phyloP scores from a whole-genome alignment of 768 basidiomycete species.

The Boletus pseudopeckii region DNA sequence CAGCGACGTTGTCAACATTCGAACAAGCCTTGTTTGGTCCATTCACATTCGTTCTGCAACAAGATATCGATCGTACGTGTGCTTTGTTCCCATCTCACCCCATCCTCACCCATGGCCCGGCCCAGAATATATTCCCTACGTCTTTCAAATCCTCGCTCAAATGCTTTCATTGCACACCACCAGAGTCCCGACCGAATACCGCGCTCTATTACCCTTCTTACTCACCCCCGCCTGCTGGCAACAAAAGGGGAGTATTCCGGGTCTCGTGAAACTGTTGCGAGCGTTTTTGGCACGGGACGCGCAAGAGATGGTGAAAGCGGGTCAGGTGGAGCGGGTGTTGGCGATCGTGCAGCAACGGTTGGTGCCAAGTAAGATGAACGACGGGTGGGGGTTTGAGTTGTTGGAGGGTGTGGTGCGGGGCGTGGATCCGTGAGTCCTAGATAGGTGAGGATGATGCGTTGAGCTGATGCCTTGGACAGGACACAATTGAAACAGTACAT shows the following conservation, averaged over 20 bases:
- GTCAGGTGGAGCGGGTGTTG: slow-evolving; percentile 74
- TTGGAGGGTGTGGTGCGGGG: slow-evolving; percentile 70
- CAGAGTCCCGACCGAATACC: slow-evolving; percentile 73
- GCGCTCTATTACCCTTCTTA: slow-evolving; percentile 73
- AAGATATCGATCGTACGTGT: slow-evolving; percentile 85
- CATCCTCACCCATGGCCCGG: background rate
- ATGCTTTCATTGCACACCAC: slow-evolving; percentile 80
- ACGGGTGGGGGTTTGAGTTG: slow-evolving; percentile 89
- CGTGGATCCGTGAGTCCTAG: slow-evolving; percentile 66
- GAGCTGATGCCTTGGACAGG: slow-evolving; percentile 35
- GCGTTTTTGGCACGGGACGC: slow-evolving; percentile 78
- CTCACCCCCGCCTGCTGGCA: slow-evolving; percentile 87
- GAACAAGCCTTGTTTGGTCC: slow-evolving; percentile 82
- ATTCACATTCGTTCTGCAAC: slow-evolving; percentile 82
- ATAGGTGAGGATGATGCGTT: too few relatives aligned
- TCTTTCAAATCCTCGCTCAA: slow-evolving; percentile 94
- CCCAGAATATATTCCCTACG: slow-evolving; percentile 90
- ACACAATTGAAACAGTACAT: slow-evolving; percentile 67
- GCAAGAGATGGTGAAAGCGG: slow-evolving; percentile 58
- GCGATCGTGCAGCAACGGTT: slow-evolving; percentile 90
- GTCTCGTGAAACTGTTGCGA: slow-evolving; percentile 82
- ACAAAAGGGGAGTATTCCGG: slow-evolving; percentile 92
- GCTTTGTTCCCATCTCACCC: background rate
- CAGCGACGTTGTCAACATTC: slow-evolving; percentile 65
- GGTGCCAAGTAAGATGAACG: slow-evolving; percentile 83